Evolutionary conservation across 176 grass and related monocot genomes (phyloP), one percentile per base, ranked within the genome.

Genomic region (Panicum miliaceum): DNA sequence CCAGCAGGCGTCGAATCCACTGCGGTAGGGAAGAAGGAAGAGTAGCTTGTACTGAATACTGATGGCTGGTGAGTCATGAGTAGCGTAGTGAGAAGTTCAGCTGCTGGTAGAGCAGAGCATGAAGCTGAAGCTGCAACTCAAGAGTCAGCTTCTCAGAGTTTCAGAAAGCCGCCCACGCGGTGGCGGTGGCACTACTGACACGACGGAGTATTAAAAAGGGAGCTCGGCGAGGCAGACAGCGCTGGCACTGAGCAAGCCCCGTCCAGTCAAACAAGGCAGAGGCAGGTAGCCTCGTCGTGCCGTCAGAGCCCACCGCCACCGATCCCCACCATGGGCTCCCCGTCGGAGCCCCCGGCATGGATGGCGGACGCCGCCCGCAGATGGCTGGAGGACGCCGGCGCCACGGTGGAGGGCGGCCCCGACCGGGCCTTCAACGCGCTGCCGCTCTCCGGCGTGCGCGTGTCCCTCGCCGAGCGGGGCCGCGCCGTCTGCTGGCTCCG

Each of bases 321-420:
- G 14, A 34, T 15, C 23, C 11, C 46, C 50, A 18, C 19, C 83
- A n/a, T 67, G 71, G 19, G 57, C 77, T 61, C 6, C 32, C 36
- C 70, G 77, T 14, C n/a, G 73, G 27, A 35, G 70, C 51, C 84
- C 10, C 80, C 80, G 7, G 37, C 57, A 65, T 82, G 84, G 79
- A 90, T 90, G 84, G 84, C 84, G 37, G 65, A 15, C 10, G 73
- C 71, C 0, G 86, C 90, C 12, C 79, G 88, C 66, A 73, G 27
- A 36, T 97, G 94, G 94, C 87, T 97, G 66, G 92, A 97, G 87
- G 73, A 65, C 42, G 68, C 88, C 81, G 84, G 81, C 53, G 77
- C 77, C 25, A 29, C 38, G 58, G 60, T 41, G 54, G 50, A 35
- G 51, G 70, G 18, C 35, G 60, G 36, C 54, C 59, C 54, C 69